Evolutionary conservation across 495 filamentous ascomycete genomes (phyloP), one percentile per base, ranked within the genome.

Genomic region (Podospora pseudoanserina): DNA sequence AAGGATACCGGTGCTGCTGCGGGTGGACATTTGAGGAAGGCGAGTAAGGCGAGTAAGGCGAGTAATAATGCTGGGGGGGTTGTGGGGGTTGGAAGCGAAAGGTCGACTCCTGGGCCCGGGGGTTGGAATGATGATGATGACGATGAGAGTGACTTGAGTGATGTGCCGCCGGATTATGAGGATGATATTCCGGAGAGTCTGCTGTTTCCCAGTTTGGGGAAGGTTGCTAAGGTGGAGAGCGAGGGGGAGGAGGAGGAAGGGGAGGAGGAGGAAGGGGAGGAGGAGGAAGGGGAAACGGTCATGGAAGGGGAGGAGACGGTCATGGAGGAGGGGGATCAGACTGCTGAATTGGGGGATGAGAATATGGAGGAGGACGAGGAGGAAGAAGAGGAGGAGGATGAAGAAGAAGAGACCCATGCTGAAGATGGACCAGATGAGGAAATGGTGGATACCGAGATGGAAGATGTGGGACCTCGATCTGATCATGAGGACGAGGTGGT

Each of bases 81-180:
- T 49, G 39, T 49, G 7, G 9, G 15, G 13, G 15, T 18, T 20
- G 70, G 75, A 39, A 78, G 73, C 53, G 77, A 73, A 16, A 68
- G 66, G 2, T 76, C 72, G 2, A 80, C 76, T 15, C 82, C 81
- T 23, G 23, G 23, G 5, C 84, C 87, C 0, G 84, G 86, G 16
- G 91, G 87, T 71, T 75, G 91, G 16, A 89, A 91, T 68, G 91
- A 92, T 65, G 90, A 86, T 63, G 91, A 89, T 0, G 91, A 93
- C 70, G 91, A 92, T 67, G 91, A 94, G 77, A 93, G 90, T 74
- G 91, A 93, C 68, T 78, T 93, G 7, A 92, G 89, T 64, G 91
- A 94, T 65, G 84, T 89, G 44, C 83, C 85, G 3, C 81, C 86
- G 16, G 81, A 80, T 60, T 80, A 82, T 39, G 82, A 85, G 63